phyloP scores from a whole-genome alignment of 768 basidiomycete genomes.

The Leccinum subgranulosum region DNA sequence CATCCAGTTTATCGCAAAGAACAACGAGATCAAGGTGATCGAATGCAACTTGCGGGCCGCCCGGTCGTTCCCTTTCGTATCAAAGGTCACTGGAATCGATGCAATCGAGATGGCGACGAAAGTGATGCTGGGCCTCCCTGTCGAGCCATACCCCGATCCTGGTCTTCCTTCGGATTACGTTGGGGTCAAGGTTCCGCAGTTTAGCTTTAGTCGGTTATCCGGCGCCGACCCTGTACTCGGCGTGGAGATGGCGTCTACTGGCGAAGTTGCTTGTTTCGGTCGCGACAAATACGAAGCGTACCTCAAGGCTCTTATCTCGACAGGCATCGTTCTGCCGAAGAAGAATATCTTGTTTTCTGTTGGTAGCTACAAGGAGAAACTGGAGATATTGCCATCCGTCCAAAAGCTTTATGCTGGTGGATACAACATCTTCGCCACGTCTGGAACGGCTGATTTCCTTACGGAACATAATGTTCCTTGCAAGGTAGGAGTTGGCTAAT shows the following conservation, averaged over 20 bases:
- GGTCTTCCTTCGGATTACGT: slow-evolving; percentile 92
- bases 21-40: slow-evolving; percentile 99
- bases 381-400: slow-evolving; percentile 92
- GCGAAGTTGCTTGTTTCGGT: slow-evolving; percentile 98
- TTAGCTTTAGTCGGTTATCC: slow-evolving; percentile 94
- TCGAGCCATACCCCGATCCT: slow-evolving; percentile 86
- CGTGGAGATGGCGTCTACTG: slow-evolving; percentile 99
- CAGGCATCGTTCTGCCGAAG: slow-evolving; percentile 91
- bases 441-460: slow-evolving; percentile 96
- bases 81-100: slow-evolving; percentile 96
- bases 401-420: slow-evolving; percentile 93
- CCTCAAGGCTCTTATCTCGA: slow-evolving; percentile 94
- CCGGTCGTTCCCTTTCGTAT: slow-evolving; percentile 98
- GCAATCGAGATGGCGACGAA: slow-evolving; percentile 99
- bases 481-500: slow-evolving; percentile 54
- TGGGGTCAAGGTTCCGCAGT: slow-evolving; percentile 99
- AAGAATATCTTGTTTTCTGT: slow-evolving; percentile 98
- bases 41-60: slow-evolving; percentile 98
- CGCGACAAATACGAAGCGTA: slow-evolving; percentile 98
- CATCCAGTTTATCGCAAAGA: slow-evolving; percentile 99
- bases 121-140: slow-evolving; percentile 91
- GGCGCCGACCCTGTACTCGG: slow-evolving; percentile 97
- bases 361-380: slow-evolving; percentile 95
- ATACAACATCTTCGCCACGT: slow-evolving; percentile 95
- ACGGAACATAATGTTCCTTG: slow-evolving; percentile 95